Conservation (phyloP, 345 rosid genomes). For the Euphorbia tirucalli region DNA sequence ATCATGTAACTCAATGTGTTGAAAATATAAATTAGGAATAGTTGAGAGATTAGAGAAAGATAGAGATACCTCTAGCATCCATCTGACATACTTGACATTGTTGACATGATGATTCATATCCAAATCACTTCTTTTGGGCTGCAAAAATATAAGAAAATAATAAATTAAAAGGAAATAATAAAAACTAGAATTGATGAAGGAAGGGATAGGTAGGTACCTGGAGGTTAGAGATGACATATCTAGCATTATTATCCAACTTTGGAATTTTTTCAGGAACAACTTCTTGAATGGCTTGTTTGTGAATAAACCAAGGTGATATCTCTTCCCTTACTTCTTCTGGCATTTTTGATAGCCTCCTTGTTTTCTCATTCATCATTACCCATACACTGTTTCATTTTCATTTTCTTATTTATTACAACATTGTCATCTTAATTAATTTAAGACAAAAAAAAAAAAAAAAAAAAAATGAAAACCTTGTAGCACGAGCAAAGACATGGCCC, state of each 20-base stretch:
- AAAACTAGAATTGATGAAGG: too few species aligned
- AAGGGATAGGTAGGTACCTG: too few species aligned
- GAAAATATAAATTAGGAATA: too few species aligned
- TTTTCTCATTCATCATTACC: slow-evolving; percentile 73
- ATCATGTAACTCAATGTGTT: too few species aligned
- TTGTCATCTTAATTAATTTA: background rate
- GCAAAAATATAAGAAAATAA: slow-evolving; percentile 7
- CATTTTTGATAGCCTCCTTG: slow-evolving; percentile 66
- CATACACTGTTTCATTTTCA: slow-evolving; percentile 45
- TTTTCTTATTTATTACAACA: background rate
- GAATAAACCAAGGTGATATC: slow-evolving; percentile 63
- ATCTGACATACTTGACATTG: slow-evolving; percentile 66
- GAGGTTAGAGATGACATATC: slow-evolving; percentile 43
- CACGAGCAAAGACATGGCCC: slow-evolving; percentile 52
- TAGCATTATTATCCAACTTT: slow-evolving; percentile 53
- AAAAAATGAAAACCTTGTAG: slow-evolving; percentile 44
- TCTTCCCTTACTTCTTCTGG: slow-evolving; percentile 64
- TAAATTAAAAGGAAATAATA: background rate
- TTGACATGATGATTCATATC: slow-evolving; percentile 77
- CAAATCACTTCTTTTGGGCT: slow-evolving; percentile 61
- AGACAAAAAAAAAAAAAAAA: background rate
- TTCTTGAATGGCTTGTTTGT: slow-evolving; percentile 58
- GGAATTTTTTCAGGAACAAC: slow-evolving; percentile 48
- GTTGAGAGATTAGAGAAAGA: too few species aligned
- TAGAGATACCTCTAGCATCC: slow-evolving; percentile 68